phyloP scores from a whole-genome alignment of 1,284 basidiomycete species.

The Coniophora puteana region DNA sequence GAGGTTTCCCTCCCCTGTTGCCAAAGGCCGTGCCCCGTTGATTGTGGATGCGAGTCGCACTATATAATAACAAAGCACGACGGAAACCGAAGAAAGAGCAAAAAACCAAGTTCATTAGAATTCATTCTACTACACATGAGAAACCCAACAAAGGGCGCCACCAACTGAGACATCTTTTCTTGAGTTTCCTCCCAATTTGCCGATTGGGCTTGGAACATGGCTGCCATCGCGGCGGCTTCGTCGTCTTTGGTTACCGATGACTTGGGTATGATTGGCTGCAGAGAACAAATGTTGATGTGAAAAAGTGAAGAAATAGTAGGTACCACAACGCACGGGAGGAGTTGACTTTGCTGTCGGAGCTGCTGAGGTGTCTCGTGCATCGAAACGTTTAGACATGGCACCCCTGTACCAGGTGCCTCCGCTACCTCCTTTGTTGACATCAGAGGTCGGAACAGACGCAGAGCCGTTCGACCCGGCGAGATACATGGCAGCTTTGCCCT shows the following conservation, averaged over 20 bases:
- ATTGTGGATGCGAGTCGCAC: slow-evolving; percentile 69
- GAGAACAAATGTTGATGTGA: too few species aligned
- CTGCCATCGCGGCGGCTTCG: slow-evolving; percentile 86
- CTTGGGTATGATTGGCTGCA: slow-evolving; percentile 31
- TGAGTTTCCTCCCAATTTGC: slow-evolving; percentile 96
- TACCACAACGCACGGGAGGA: slow-evolving; percentile 27
- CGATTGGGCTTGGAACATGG: slow-evolving; percentile 91
- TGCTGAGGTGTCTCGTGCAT: slow-evolving; percentile 72
- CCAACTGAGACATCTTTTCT: slow-evolving; percentile 96
- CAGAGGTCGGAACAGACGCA: slow-evolving; percentile 41
- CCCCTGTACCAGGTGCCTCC: slow-evolving; percentile 55
- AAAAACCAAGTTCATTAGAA: slow-evolving; percentile 60
- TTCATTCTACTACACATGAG: slow-evolving; percentile 56
- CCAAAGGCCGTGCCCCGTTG: slow-evolving; percentile 54
- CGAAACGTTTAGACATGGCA: slow-evolving; percentile 87
- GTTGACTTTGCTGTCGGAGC: slow-evolving; percentile 24
- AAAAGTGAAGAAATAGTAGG: too few species aligned
- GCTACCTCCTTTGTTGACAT: slow-evolving; percentile 35
- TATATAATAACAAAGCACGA: slow-evolving; percentile 33
- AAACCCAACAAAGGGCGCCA: slow-evolving; percentile 54
- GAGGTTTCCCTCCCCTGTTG: slow-evolving; percentile 60
- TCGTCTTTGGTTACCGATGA: slow-evolving; percentile 58
- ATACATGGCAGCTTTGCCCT: slow-evolving; percentile 89
- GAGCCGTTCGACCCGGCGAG: slow-evolving; percentile 55
- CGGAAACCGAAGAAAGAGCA: slow-evolving; percentile 32